phyloP scores from a whole-genome alignment of 2,329 filamentous ascomycete species.

The Stemphylium vesicarium region DNA sequence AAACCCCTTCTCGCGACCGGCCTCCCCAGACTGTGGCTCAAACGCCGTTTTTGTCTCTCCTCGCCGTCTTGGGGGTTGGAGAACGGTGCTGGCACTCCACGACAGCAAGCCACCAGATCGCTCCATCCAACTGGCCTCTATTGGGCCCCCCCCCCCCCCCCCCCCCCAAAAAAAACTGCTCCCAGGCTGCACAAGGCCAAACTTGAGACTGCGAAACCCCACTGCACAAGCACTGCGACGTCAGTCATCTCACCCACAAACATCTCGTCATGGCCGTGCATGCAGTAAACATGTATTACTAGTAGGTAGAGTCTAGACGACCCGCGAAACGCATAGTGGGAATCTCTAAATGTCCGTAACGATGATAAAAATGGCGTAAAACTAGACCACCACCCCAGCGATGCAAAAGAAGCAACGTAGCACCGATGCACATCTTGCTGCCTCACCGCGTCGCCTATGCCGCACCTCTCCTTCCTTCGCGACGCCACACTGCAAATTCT shows the following conservation, averaged over 20 bases:
- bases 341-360: constrained; percentile 10
- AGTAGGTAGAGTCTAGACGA: constrained; percentile 5
- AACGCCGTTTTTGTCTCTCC: constrained; percentile 26
- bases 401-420: constrained; percentile 37
- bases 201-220: constrained; percentile 3
- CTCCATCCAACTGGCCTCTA: neutral
- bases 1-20: constrained; percentile 11
- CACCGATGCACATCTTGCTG: constrained; percentile 37
- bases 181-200: constrained; percentile 1
- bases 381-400: constrained; percentile 24
- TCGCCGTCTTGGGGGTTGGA: constrained; percentile 14
- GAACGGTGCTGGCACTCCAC: constrained; percentile 31
- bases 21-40: constrained; percentile 23
- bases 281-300: constrained; percentile 20
- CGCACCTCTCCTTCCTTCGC: constrained; percentile 30
- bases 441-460: constrained; percentile 26
- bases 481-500: constrained; percentile 42
- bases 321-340: neutral
- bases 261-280: neutral
- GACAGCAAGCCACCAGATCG: constrained; percentile 26
- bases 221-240: neutral
- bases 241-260: neutral
- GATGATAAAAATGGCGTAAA: constrained; percentile 8
- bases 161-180: too few species aligned
- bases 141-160: neutral